A percentile compares a stretch with the other conserved stretches of the same genome.
Evolutionary conservation across 768 basidiomycete genomes (phyloP).

Genomic region (Amanita pallidorosea): DNA sequence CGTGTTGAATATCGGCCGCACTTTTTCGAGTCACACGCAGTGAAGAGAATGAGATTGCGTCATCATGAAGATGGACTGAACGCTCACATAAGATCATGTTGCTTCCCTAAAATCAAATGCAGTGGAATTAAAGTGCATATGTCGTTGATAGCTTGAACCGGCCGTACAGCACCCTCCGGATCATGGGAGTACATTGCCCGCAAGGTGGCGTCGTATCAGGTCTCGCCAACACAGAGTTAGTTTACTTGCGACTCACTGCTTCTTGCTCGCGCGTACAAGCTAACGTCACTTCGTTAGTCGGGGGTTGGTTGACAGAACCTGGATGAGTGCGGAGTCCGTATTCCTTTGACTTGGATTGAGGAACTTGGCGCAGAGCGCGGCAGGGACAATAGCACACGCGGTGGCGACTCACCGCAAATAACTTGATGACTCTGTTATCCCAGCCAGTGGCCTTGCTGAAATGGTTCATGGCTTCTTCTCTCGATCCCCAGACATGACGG

Average conservation of each 20-base stretch:
- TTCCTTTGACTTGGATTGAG: slow-evolving; percentile 19
- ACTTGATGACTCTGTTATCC: slow-evolving; percentile 41
- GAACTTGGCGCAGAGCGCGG: background rate
- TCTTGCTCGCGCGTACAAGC: slow-evolving; percentile 57
- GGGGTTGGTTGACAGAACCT: slow-evolving; percentile 7
- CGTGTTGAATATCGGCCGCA: slow-evolving; percentile 18
- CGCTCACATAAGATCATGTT: slow-evolving; percentile 43
- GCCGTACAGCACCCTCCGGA: slow-evolving; percentile 38
- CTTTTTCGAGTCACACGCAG: slow-evolving; percentile 8
- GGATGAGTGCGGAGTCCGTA: slow-evolving; percentile 33
- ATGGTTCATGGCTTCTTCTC: slow-evolving; percentile 26
- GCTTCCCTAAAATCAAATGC: slow-evolving; percentile 41
- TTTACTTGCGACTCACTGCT: slow-evolving; percentile 27
- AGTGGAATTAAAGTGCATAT: slow-evolving; percentile 31
- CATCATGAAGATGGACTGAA: background rate
- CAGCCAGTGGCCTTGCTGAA: slow-evolving; percentile 29
- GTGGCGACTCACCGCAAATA: slow-evolving; percentile 35
- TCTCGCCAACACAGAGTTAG: slow-evolving; percentile 1
- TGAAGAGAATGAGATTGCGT: background rate
- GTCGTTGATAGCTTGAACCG: slow-evolving; percentile 35
- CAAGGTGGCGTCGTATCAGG: background rate
- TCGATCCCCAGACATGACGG: slow-evolving; percentile 39
- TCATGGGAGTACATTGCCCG: slow-evolving; percentile 63
- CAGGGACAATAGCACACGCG: too few relatives aligned
- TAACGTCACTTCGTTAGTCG: slow-evolving; percentile 24